Percentiles rank a stretch among this genome's conserved stretches.
Evolutionary conservation across 108 stramenopile species (phyloP).

Genomic region (Cyclotella sp.): DNA sequence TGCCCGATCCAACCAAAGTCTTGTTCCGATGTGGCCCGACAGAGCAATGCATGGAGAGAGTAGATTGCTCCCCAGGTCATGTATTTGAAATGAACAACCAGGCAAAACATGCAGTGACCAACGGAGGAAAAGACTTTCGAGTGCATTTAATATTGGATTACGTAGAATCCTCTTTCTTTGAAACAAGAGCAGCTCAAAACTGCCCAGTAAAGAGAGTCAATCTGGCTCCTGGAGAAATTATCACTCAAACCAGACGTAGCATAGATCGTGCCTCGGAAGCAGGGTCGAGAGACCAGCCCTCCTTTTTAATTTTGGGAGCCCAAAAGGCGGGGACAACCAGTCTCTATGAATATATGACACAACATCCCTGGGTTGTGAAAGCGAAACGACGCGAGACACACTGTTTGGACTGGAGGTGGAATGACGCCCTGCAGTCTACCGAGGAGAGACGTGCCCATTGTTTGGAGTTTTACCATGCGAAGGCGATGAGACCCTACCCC

Average conservation of each 20-base stretch:
- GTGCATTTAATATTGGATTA: constrained; percentile 98
- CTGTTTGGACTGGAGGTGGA: constrained; percentile 97
- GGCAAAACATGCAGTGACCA: constrained; percentile 94
- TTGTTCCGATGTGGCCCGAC: constrained; percentile 90
- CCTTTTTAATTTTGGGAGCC: constrained; percentile 88
- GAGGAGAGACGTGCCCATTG: constrained; percentile 61
- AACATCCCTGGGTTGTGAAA: constrained; percentile 88
- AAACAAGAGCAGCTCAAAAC: constrained; percentile 23
- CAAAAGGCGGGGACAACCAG: constrained; percentile 97
- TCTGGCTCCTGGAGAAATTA: constrained; percentile 76
- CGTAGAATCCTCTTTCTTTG: constrained; percentile 63
- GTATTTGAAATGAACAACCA: constrained; percentile 99
- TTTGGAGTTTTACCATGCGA: constrained; percentile 81
- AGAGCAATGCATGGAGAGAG: constrained; percentile 67
- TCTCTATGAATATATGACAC: constrained; percentile 92
- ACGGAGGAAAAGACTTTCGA: constrained; percentile 70
- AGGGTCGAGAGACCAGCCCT: constrained; percentile 68
- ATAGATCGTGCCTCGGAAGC: constrained; percentile 80
- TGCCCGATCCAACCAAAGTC: constrained; percentile 71
- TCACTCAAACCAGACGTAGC: constrained; percentile 92
- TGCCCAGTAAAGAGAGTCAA: constrained; percentile 46
- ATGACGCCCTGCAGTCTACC: constrained; percentile 50
- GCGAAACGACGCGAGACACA: constrained; percentile 95
- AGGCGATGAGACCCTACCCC: constrained; percentile 70
- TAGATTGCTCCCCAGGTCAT: constrained; percentile 85